Evolutionary conservation across 176 grass and related monocot genomes (phyloP).

Genomic region (Coix lacrymajobi): DNA sequence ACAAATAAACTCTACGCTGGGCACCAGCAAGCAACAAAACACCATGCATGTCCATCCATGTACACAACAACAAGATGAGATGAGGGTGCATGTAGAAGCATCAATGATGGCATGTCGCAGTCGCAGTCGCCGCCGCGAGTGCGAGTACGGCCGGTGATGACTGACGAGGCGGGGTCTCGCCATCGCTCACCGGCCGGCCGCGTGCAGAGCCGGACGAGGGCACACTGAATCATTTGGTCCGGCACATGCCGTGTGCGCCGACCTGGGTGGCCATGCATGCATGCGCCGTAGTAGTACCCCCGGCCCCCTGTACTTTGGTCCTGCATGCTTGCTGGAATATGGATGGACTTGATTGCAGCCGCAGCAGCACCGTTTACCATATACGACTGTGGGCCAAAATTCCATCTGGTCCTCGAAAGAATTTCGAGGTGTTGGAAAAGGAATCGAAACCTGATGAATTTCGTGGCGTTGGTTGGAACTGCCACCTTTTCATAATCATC

Average conservation of each 20-base stretch:
- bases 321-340: not conserved
- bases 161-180: not conserved
- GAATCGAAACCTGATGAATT: not conserved
- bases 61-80: too few species aligned
- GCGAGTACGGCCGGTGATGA: not conserved
- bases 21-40: too few species aligned
- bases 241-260: conserved; percentile 14
- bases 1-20: too few species aligned
- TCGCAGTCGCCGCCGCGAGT: not conserved
- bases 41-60: too few species aligned
- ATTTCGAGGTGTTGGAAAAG: not conserved
- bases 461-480: not conserved
- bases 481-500: not conserved
- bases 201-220: conserved; percentile 9
- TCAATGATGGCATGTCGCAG: conserved; percentile 21
- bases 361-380: not conserved
- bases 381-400: not conserved
- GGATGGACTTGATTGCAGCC: not conserved
- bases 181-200: not conserved
- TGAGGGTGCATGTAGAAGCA: not conserved
- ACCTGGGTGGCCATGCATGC: too few species aligned
- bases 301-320: conserved; percentile 1
- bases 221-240: conserved; percentile 29
- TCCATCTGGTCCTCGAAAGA: not conserved
- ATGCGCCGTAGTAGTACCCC: not conserved